phyloP scores from a whole-genome alignment of 208 protist genomes.

The Crithidia bombi region DNA sequence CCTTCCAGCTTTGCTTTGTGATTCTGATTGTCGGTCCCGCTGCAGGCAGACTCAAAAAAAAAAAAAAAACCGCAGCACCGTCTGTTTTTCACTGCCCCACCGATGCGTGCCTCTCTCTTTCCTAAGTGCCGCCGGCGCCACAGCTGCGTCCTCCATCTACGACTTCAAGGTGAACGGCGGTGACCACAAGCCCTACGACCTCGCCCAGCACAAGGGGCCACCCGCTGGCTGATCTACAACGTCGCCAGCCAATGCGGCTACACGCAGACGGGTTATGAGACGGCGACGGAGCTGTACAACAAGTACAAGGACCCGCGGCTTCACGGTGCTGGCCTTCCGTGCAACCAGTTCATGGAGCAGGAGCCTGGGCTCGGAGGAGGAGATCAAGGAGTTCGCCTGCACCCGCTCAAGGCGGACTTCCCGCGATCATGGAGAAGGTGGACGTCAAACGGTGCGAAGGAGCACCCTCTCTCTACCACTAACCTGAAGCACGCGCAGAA shows the following conservation, averaged over 20 bases:
- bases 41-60: too few relatives aligned
- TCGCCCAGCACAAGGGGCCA: conserved; percentile 87
- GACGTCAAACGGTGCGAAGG: conserved; percentile 88
- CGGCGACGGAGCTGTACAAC: conserved; percentile 79
- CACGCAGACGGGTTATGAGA: conserved; percentile 84
- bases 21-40: background rate
- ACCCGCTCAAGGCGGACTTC: conserved; percentile 63
- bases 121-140: background rate
- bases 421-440: conserved; percentile 91
- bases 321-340: conserved; percentile 93
- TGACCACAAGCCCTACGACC: conserved; percentile 84
- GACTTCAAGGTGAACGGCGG: conserved; percentile 72
- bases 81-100: background rate
- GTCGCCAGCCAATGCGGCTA: conserved; percentile 93
- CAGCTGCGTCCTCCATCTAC: conserved; percentile 70
- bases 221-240: conserved; percentile 92
- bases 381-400: conserved; percentile 77
- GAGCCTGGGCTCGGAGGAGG: conserved; percentile 57
- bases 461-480: conserved; percentile 84
- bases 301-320: conserved; percentile 86
- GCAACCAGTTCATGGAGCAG: conserved; percentile 43
- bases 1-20: background rate
- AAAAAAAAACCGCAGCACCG: background rate
- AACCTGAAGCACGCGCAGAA: conserved; percentile 69
- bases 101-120: background rate